Evolutionary conservation across 768 basidiomycete species (phyloP), one percentile per base, ranked within the genome.

Genomic region (Rhodotorula diobovata): DNA sequence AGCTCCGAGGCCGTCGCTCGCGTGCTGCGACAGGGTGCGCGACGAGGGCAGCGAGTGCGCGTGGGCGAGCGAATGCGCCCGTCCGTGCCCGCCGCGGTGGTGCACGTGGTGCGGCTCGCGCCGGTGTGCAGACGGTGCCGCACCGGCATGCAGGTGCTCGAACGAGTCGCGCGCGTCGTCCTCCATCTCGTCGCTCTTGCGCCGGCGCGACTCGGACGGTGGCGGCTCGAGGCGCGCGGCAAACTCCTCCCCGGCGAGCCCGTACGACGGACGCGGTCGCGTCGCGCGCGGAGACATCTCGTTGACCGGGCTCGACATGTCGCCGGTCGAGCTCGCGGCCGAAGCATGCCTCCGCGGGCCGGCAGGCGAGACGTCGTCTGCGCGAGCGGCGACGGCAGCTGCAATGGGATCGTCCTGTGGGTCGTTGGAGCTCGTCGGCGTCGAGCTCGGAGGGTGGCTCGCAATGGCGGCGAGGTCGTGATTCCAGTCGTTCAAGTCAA

Each of bases 151-250:
- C n/a, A 30, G 51, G 54, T 35, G 57, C 23, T 14, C 46, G n/a
- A 65, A 51, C 15, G 60, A 46, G 21, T 61, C 69, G 9, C 67
- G 63, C 50, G 62, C 59, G 32, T 66, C 69, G 28, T 71, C 70
- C 43, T 71, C 73, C 69, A 74, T 71, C 61, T 74, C 73, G 55
- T 74, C 73, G 56, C 69, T 71, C 61, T 74, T 74, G 35, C 73
- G 25, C 61, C 73, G 73, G n/a, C 69, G 39, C 58, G 39, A 66
- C 54, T 73, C 72, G 51, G 46, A 32, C 30, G 35, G 3, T 11
- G 67, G 63, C 23, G 61, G 67, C 65, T 58, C 72, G 25, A 66
- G 61, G 10, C 70, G 70, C 6, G 54, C 14, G 2, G 34, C 23
- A 56, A 60, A 67, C 14, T 67, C 70, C 45, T 51, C 51, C 7